Percentiles rank a stretch among this genome's conserved stretches.
Evolutionary conservation across 2,329 filamentous ascomycete genomes (phyloP).

Genomic region (Fusarium sp.): DNA sequence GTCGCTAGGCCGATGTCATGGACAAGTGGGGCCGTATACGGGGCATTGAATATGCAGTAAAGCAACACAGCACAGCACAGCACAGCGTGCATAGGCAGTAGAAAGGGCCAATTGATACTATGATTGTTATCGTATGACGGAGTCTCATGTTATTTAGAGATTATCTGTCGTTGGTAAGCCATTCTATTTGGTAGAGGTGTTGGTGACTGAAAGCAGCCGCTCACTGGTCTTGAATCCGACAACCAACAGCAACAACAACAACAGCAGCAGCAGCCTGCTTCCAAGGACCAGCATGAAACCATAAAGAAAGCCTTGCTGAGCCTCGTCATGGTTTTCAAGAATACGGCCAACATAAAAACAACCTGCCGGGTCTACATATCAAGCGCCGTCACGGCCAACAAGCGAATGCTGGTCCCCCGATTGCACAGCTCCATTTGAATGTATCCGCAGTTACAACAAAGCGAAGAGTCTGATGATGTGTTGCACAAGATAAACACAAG

Average conservation of each 20-base stretch:
- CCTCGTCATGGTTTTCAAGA: background rate
- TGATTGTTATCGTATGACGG: constrained; percentile 2
- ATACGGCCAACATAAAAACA: background rate
- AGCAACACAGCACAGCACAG: constrained; percentile 5
- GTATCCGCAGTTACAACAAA: background rate
- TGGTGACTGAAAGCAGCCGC: background rate
- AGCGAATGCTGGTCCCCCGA: background rate
- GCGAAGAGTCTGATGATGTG: background rate
- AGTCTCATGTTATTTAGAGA: background rate
- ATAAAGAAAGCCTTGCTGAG: constrained; percentile 17
- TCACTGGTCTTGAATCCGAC: background rate
- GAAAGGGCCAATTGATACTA: background rate
- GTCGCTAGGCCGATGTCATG: constrained; percentile 26
- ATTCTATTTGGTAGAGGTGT: background rate
- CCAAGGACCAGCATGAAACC: background rate
- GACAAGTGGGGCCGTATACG: constrained; percentile 33
- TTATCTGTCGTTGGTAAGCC: background rate
- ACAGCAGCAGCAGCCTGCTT: too few relatives aligned
- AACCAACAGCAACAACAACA: too few relatives aligned
- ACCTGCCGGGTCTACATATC: background rate
- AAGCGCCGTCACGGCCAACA: constrained; percentile 22
- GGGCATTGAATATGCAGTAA: background rate
- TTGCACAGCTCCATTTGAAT: background rate
- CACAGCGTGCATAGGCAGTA: background rate
- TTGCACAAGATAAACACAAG: background rate